phyloP scores from a whole-genome alignment of 495 filamentous ascomycete genomes.

The Lasiosphaeria miniovina region DNA sequence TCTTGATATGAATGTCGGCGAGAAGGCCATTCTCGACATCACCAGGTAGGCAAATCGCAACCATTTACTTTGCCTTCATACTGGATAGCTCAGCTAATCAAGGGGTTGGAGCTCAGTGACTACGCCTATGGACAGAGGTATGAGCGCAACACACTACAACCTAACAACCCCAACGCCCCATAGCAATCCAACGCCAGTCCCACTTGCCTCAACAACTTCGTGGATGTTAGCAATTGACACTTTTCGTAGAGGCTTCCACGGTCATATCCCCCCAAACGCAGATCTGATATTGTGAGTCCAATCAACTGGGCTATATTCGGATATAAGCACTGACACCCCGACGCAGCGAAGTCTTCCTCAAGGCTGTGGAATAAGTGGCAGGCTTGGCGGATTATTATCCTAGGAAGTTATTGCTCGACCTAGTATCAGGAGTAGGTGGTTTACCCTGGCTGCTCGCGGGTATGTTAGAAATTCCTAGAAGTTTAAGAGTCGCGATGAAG shows the following conservation, averaged over 20 bases:
- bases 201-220: too few relatives aligned
- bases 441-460: too few relatives aligned
- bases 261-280: slow-evolving; percentile 55
- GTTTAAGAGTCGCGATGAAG: too few relatives aligned
- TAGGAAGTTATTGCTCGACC: too few relatives aligned
- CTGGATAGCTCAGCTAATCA: background rate
- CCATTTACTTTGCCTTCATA: background rate
- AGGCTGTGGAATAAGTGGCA: slow-evolving; percentile 36
- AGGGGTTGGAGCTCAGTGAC: slow-evolving; percentile 51
- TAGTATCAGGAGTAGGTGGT: too few relatives aligned
- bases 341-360: slow-evolving; percentile 51
- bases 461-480: too few relatives aligned
- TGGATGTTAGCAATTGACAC: too few relatives aligned
- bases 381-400: too few relatives aligned
- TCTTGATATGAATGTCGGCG: slow-evolving; percentile 71
- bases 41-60: slow-evolving; percentile 55
- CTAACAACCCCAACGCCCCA: background rate
- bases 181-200: background rate
- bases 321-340: slow-evolving; percentile 10
- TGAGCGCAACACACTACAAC: slow-evolving; percentile 23
- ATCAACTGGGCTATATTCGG: background rate
- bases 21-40: slow-evolving; percentile 76
- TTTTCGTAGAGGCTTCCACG: slow-evolving; percentile 58
- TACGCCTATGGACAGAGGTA: slow-evolving; percentile 76
- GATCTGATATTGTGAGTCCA: slow-evolving; percentile 55